Evolutionary conservation across 1,139 yeast species (phyloP).

Genomic region (Blastobotrys elegans): DNA sequence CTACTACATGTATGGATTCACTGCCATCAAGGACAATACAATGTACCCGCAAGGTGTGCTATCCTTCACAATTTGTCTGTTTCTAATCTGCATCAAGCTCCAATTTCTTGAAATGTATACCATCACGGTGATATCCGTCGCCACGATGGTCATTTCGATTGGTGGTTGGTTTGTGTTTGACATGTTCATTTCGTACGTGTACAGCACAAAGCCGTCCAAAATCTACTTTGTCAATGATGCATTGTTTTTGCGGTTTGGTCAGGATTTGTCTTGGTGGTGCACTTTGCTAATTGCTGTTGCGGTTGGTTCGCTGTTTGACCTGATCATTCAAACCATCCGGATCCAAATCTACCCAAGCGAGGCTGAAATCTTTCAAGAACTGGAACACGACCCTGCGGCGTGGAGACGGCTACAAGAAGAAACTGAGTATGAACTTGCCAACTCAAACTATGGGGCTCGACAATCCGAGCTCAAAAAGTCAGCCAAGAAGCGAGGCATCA

Average conservation of each 20-base stretch:
- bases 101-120: constrained; percentile 82
- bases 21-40: constrained; percentile 62
- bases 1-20: constrained; percentile 62
- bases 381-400: constrained; percentile 66
- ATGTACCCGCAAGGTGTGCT: constrained; percentile 78
- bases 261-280: constrained; percentile 83
- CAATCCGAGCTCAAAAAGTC: neutral
- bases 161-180: constrained; percentile 91
- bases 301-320: constrained; percentile 58
- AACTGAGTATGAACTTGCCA: constrained; percentile 66
- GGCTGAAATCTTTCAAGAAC: constrained; percentile 68
- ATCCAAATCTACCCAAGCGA: constrained; percentile 62
- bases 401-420: constrained; percentile 67
- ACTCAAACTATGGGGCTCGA: constrained; percentile 26
- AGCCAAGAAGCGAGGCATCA: constrained; percentile 10
- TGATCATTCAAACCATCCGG: constrained; percentile 54
- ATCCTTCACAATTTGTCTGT: constrained; percentile 64
- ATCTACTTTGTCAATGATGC: constrained; percentile 74
- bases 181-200: constrained; percentile 64
- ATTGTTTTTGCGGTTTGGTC: constrained; percentile 65
- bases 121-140: constrained; percentile 65
- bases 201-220: constrained; percentile 51
- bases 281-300: constrained; percentile 51
- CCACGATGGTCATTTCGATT: constrained; percentile 66
- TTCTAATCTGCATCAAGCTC: constrained; percentile 70